Conservation (phyloP, 306 rosid species). For the Vicia sativa region DNA sequence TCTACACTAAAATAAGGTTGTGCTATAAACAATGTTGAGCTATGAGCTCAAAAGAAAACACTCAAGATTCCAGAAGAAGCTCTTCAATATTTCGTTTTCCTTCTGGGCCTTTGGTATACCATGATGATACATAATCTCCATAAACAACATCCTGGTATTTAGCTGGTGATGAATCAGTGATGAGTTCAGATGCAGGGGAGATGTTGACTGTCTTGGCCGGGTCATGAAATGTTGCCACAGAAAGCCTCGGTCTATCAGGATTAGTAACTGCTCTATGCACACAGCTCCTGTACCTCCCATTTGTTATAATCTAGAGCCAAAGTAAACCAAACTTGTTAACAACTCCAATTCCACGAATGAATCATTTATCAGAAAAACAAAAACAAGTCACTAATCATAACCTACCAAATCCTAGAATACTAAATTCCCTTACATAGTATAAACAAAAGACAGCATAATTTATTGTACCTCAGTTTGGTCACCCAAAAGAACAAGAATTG, state of each 20-base stretch:
- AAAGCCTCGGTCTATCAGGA: slow-evolving; percentile 63
- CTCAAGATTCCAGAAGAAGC: slow-evolving; percentile 52
- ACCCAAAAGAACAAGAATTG: slow-evolving; percentile 78
- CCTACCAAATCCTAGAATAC: slow-evolving; percentile 17
- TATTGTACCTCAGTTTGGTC: slow-evolving; percentile 89
- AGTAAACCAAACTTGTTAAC: slow-evolving; percentile 1
- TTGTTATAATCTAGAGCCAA: slow-evolving; percentile 69
- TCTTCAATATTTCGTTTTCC: slow-evolving; percentile 84
- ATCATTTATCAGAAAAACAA: slow-evolving; percentile 20
- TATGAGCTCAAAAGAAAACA: background rate
- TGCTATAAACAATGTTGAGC: slow-evolving; percentile 11
- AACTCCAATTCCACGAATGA: slow-evolving; percentile 16
- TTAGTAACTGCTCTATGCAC: slow-evolving; percentile 78
- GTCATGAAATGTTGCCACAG: slow-evolving; percentile 91
- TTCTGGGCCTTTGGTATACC: slow-evolving; percentile 88
- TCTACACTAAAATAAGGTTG: slow-evolving; percentile 5
- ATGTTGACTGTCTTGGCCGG: slow-evolving; percentile 71
- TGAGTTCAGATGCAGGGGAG: slow-evolving; percentile 68
- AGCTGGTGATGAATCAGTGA: slow-evolving; percentile 55
- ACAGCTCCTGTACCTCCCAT: slow-evolving; percentile 82
- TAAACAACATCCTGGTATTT: slow-evolving; percentile 66
- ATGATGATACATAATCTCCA: slow-evolving; percentile 70
- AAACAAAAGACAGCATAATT: background rate
- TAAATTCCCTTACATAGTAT: slow-evolving; percentile 6
- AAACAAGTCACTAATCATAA: slow-evolving; percentile 1